Conservation (phyloP, 768 basidiomycete genomes). For the Xerocomus spinulosus region DNA sequence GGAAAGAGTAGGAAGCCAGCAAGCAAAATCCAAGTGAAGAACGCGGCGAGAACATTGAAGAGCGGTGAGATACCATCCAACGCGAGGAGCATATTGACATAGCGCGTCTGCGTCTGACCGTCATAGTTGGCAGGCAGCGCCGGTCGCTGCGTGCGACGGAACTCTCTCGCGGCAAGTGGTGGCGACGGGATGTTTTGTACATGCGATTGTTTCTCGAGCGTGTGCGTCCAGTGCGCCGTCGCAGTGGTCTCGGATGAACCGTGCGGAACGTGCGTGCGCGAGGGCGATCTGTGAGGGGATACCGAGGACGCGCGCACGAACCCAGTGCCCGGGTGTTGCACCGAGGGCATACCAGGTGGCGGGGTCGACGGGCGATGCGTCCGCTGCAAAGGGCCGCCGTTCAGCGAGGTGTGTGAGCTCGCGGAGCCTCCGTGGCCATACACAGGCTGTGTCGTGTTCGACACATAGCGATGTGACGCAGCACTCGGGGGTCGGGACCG, state of each 20-base stretch:
- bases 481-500: slow-evolving; percentile 28
- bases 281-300: slow-evolving; percentile 17
- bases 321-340: slow-evolving; percentile 5
- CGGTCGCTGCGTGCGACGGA: slow-evolving; percentile 21
- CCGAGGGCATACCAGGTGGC: slow-evolving; percentile 5
- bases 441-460: slow-evolving; percentile 22
- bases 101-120: slow-evolving; percentile 38
- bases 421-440: slow-evolving; percentile 26
- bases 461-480: slow-evolving; percentile 29
- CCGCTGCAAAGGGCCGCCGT: slow-evolving; percentile 11
- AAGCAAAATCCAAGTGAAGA: slow-evolving; percentile 61
- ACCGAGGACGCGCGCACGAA: slow-evolving; percentile 6
- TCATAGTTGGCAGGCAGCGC: slow-evolving; percentile 21
- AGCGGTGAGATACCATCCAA: slow-evolving; percentile 50
- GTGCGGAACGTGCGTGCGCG: slow-evolving; percentile 9
- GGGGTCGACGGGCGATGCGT: slow-evolving; percentile 10
- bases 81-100: slow-evolving; percentile 60
- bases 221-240: neutral
- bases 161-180: slow-evolving; percentile 11
- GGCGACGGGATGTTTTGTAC: neutral
- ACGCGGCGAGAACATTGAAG: slow-evolving; percentile 48
- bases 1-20: slow-evolving; percentile 62
- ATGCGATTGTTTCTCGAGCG: slow-evolving; percentile 1
- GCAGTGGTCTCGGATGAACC: neutral
- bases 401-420: slow-evolving; percentile 21